Base-by-base conservation (phyloP, 2,329 filamentous ascomycete genomes). In the Alternaria conjuncta region DNA sequence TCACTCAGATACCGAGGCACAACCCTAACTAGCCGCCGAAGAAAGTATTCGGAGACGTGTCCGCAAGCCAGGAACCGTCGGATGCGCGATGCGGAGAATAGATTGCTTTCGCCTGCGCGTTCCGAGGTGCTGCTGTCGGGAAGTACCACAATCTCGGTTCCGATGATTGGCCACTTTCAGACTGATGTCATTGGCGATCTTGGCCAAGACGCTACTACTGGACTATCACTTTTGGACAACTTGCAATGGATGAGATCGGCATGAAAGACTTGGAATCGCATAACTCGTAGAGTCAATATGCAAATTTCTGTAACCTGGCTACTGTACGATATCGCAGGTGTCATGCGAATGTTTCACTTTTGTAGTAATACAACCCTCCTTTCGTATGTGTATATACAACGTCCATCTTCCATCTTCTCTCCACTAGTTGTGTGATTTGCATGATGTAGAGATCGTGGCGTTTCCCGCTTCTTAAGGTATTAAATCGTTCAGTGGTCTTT, bases 151-250 rank as follows among this genome's bases (percentile, higher is more conserved):
- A 63, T 68, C 43, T 51, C 26, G 11, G 43, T 61, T 62, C 63
- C 59, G 65, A 62, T 66, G 65, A 69, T 69, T 69, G 65, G 68
- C 26, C 55, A 44, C 51, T 46, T 41, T 28, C 28, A 54, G 54
- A 50, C n/a, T 47, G 49, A 67, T 67, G 66, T 69, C 64, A 71
- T 69, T 51, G 44, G 53, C 23, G 28, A 49, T 26, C 28, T 41
- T 32, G 8, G 28, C 49, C 49, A 53, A 41, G 13, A 41, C 20
- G 46, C 25, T 53, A 41, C 49, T 21, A 51, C 49, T 51, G 20
- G 18, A 41, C 20, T 25, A 36, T 36, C 20, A 53, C 30, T 25
- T 41, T 53, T 25, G 28, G 36, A 41, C 36, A 41, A 41, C 36
- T 41, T 41, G 36, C 36, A 41, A 41, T 41, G n/a, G 20, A 53